A percentile compares a stretch with the other conserved stretches of the same genome.
phyloP scores from a whole-genome alignment of 768 basidiomycete genomes.

The Podaxis pistillaris region DNA sequence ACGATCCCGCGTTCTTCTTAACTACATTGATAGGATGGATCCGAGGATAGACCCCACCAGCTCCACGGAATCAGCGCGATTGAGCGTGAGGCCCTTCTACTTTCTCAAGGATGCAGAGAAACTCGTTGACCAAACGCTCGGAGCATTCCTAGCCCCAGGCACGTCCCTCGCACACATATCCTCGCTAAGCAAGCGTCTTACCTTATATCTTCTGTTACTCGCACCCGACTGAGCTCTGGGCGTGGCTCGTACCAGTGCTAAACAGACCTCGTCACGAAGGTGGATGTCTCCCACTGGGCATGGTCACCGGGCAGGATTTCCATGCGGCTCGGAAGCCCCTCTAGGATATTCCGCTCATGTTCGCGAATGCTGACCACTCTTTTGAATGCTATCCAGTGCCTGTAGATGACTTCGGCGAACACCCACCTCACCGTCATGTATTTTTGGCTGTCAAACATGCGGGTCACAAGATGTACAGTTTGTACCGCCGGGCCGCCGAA shows the following conservation, averaged over 20 bases:
- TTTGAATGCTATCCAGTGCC: neutral
- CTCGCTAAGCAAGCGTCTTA: too few relatives aligned
- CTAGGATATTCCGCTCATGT: neutral
- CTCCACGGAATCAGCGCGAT: neutral
- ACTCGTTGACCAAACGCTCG: neutral
- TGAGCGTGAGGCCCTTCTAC: neutral
- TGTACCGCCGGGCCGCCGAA: neutral
- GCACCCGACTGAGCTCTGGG: too few relatives aligned
- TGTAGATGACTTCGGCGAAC: neutral
- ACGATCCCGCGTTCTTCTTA: neutral
- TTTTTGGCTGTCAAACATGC: neutral
- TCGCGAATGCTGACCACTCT: neutral
- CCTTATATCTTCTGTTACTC: too few relatives aligned
- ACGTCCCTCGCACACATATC: too few relatives aligned
- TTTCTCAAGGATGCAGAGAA: neutral
- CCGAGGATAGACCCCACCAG: slow-evolving; percentile 11
- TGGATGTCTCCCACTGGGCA: neutral
- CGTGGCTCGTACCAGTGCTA: neutral
- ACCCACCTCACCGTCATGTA: neutral
- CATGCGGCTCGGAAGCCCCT: slow-evolving; percentile 6
- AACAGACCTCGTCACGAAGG: neutral
- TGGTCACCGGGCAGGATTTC: slow-evolving; percentile 8
- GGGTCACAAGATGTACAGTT: neutral
- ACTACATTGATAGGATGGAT: neutral
- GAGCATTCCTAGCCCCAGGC: too few relatives aligned